Evolutionary conservation across 495 filamentous ascomycete species (phyloP).

Genomic region (Penicillium herquei): DNA sequence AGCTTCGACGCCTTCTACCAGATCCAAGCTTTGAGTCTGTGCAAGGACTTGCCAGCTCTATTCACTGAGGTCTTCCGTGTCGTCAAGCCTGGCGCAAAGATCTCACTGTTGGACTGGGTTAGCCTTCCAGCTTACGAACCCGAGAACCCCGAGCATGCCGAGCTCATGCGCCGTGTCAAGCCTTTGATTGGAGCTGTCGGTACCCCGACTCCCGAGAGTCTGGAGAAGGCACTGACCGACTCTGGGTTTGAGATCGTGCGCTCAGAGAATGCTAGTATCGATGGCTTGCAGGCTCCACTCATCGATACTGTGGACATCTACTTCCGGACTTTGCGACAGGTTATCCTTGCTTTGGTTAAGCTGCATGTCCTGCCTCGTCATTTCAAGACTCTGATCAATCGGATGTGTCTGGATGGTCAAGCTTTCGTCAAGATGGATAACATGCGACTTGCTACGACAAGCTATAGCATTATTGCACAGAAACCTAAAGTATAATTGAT

Average conservation of each 20-base stretch:
- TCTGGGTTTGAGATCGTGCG: slow-evolving; percentile 54
- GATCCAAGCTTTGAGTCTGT: slow-evolving; percentile 61
- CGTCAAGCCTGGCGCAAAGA: slow-evolving; percentile 55
- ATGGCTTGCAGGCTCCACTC: slow-evolving; percentile 56
- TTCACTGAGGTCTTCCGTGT: slow-evolving; percentile 57
- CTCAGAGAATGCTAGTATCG: slow-evolving; percentile 58
- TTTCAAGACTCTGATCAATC: slow-evolving; percentile 62
- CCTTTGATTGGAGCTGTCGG: slow-evolving; percentile 63
- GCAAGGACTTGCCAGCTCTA: slow-evolving; percentile 52
- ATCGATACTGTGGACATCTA: slow-evolving; percentile 61
- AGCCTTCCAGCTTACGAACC: slow-evolving; percentile 55
- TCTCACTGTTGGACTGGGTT: slow-evolving; percentile 60
- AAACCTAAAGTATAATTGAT: slow-evolving; percentile 42
- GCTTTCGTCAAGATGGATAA: slow-evolving; percentile 64
- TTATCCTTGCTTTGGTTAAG: slow-evolving; percentile 53
- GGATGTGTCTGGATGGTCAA: slow-evolving; percentile 58
- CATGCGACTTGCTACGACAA: slow-evolving; percentile 59
- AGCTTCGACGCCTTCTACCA: slow-evolving; percentile 64
- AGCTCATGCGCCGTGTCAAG: slow-evolving; percentile 61
- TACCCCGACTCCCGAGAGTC: slow-evolving; percentile 54
- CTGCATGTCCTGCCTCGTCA: slow-evolving; percentile 53
- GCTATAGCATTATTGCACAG: slow-evolving; percentile 60
- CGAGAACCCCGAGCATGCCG: slow-evolving; percentile 51
- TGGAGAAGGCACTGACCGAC: slow-evolving; percentile 50
- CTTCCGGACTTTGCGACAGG: slow-evolving; percentile 55